Evolutionary conservation across 192 early-diverging fungal species (phyloP).

Genomic region (Gonapodya sp.): DNA sequence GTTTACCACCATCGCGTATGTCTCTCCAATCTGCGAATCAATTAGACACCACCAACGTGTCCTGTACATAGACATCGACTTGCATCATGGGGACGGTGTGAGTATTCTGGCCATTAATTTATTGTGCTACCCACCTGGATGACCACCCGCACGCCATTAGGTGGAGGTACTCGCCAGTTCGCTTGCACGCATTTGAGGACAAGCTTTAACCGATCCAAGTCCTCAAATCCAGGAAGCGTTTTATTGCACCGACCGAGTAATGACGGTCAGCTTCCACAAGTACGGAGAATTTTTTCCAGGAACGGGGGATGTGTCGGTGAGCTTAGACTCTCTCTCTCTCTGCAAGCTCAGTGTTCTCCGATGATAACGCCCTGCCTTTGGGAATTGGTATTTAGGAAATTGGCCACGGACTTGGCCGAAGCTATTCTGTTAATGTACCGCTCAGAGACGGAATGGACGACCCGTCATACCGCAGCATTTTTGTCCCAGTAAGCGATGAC

Average conservation of each 20-base stretch:
- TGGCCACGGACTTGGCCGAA: constrained; percentile 78
- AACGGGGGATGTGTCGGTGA: constrained; percentile 83
- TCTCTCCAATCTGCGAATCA: neutral
- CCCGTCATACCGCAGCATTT: constrained; percentile 59
- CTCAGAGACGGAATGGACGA: constrained; percentile 90
- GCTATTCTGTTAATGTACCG: constrained; percentile 94
- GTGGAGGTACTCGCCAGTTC: no score
- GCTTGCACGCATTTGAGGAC: no score
- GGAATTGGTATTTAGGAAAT: constrained; percentile 52
- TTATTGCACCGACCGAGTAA: constrained; percentile 78
- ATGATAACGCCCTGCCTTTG: neutral
- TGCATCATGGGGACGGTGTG: constrained; percentile 98
- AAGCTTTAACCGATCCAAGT: no score
- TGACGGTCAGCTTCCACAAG: constrained; percentile 96
- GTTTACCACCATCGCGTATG: neutral
- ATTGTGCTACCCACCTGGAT: no score
- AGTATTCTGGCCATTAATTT: no score
- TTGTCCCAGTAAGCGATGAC: constrained; percentile 27
- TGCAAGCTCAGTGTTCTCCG: neutral
- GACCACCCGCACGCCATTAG: no score
- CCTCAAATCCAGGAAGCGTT: constrained; percentile 96
- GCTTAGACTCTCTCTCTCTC: constrained; percentile 16
- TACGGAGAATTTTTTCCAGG: constrained; percentile 95
- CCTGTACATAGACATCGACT: constrained; percentile 93
- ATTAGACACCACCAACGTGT: constrained; percentile 63